A percentile compares a stretch with the other conserved stretches of the same genome.
phyloP scores from a whole-genome alignment of 345 rosid species.

The Lumnitzera racemosa region DNA sequence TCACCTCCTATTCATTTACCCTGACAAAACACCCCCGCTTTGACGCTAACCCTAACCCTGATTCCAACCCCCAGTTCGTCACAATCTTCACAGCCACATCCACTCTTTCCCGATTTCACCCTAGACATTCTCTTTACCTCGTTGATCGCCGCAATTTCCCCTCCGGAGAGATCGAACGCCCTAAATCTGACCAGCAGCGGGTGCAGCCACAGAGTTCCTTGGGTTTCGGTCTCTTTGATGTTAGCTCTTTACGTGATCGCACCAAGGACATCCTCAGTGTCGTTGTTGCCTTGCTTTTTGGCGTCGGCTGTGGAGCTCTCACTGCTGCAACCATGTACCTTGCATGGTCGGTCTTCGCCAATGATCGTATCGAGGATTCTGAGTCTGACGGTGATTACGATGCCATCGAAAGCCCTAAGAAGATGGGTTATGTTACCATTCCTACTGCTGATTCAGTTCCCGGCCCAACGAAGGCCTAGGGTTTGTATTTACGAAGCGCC shows the following conservation, averaged over 20 bases:
- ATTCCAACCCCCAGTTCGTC: conserved; percentile 37
- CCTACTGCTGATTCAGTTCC: conserved; percentile 25
- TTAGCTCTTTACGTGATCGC: conserved; percentile 64
- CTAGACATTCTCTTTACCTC: conserved; percentile 12
- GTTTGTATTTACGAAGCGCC: background rate
- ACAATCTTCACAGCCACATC: conserved; percentile 57
- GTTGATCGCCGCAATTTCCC: conserved; percentile 31
- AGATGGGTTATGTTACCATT: conserved; percentile 70
- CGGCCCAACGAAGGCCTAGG: conserved; percentile 8
- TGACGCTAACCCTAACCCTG: conserved; percentile 20
- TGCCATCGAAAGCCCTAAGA: conserved; percentile 43
- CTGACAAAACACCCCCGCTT: conserved; percentile 28
- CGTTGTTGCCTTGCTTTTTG: conserved; percentile 74
- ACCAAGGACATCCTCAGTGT: conserved; percentile 84
- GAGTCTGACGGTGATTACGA: conserved; percentile 35
- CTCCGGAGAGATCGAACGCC: conserved; percentile 10
- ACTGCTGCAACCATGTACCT: conserved; percentile 87
- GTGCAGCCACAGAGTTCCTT: conserved; percentile 6
- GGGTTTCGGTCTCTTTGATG: conserved; percentile 31
- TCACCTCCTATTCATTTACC: conserved; percentile 68
- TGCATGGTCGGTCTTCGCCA: conserved; percentile 65
- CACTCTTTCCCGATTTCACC: conserved; percentile 22
- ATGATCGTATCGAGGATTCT: conserved; percentile 28
- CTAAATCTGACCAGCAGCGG: conserved; percentile 10
- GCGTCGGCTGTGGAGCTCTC: conserved; percentile 92